These are phyloP conservation scores for Rutstroemia sp. DNA, from an alignment of 2,329 filamentous ascomycete species.

Conservation along the genomic window DNA sequence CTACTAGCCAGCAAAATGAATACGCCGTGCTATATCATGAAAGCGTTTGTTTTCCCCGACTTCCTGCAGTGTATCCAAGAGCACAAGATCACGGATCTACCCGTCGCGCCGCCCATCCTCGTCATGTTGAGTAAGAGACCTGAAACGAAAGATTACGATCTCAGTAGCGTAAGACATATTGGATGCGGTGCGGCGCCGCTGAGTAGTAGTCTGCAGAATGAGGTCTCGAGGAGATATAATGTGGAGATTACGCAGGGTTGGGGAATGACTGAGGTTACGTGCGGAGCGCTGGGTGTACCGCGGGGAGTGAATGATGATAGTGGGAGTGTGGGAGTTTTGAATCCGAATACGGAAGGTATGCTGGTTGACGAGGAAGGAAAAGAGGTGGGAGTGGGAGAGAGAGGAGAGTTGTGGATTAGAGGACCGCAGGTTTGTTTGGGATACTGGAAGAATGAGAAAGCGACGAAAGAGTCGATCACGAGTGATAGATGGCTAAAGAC, in stretches of 20 bases:
- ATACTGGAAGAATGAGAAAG: slow-evolving; percentile 35
- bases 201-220: slow-evolving; percentile 18
- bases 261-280: too few species aligned
- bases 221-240: too few species aligned
- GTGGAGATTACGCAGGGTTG: too few species aligned
- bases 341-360: too few species aligned
- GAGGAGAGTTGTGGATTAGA: slow-evolving; percentile 37
- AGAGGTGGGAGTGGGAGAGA: slow-evolving; percentile 33
- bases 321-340: too few species aligned
- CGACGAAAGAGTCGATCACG: slow-evolving; percentile 31
- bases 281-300: too few species aligned
- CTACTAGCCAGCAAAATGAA: too few species aligned
- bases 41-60: slow-evolving; percentile 45
- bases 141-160: slow-evolving; percentile 42
- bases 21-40: slow-evolving; percentile 48
- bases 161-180: slow-evolving; percentile 41
- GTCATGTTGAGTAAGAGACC: slow-evolving; percentile 52
- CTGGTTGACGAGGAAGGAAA: background rate
- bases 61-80: slow-evolving; percentile 44
- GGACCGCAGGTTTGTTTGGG: slow-evolving; percentile 37
- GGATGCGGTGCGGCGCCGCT: slow-evolving; percentile 48
- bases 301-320: too few species aligned
- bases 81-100: slow-evolving; percentile 45
- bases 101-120: slow-evolving; percentile 50
- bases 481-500: slow-evolving; percentile 44